A percentile compares a stretch with the other conserved stretches of the same genome.
These are phyloP conservation scores for Azolla pinnata DNA, from an alignment of 75 land plant species.

Conservation along the genomic window DNA sequence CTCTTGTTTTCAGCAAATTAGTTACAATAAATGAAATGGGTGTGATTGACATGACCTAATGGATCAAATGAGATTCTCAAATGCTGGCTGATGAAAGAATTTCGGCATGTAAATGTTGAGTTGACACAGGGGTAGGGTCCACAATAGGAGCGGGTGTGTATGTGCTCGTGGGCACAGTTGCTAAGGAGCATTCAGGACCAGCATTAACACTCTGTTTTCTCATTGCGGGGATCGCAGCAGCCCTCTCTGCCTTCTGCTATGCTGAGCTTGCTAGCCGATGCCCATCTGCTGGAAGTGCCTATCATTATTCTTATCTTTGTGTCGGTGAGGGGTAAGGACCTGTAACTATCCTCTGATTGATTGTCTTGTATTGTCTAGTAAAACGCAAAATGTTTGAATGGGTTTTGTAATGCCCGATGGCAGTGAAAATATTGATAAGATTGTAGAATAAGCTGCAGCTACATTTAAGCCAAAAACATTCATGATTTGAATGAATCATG, in stretches of 20 bases:
- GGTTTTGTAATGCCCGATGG: too few species aligned
- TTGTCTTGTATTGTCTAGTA: neutral
- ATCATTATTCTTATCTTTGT: conserved; percentile 92
- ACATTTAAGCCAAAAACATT: too few species aligned
- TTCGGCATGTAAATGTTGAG: neutral
- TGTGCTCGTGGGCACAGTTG: conserved; percentile 93
- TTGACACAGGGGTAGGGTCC: conserved; percentile 68
- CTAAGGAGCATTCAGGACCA: conserved; percentile 88
- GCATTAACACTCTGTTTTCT: conserved; percentile 79
- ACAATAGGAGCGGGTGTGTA: conserved; percentile 98
- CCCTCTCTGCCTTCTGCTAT: conserved; percentile 95
- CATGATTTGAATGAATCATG: too few species aligned
- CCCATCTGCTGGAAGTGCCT: conserved; percentile 98
- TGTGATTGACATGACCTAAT: neutral
- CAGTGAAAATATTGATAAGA: too few species aligned
- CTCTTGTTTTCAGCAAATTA: too few species aligned
- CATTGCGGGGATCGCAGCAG: conserved; percentile 93
- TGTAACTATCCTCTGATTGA: neutral
- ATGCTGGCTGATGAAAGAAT: too few species aligned
- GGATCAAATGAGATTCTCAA: neutral
- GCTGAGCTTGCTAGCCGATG: conserved; percentile 97
- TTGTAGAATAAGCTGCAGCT: too few species aligned
- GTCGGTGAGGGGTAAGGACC: conserved; percentile 86
- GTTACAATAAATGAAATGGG: neutral
- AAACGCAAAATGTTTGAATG: neutral